Evolutionary conservation across 169 alveolate species (phyloP).

Genomic region (Eimeria sp.): DNA sequence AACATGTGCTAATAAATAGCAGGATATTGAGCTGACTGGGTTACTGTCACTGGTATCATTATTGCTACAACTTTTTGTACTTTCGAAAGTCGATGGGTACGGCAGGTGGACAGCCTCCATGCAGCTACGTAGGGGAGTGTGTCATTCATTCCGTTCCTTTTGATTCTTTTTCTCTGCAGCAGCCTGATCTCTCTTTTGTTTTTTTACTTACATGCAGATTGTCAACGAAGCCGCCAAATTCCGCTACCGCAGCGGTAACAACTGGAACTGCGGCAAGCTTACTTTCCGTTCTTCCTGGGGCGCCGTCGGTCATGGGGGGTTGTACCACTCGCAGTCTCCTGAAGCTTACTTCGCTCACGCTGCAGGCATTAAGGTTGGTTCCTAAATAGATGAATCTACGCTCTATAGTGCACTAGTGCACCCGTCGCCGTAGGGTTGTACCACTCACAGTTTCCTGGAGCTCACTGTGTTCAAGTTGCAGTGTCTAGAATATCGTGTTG

Average conservation of each 20-base stretch:
- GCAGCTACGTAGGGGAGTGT: too few relatives aligned
- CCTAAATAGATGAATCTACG: background rate
- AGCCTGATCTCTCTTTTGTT: too few relatives aligned
- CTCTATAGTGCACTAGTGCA: background rate
- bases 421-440: background rate
- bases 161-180: too few relatives aligned
- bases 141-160: too few relatives aligned
- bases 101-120: too few relatives aligned
- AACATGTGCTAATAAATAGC: too few relatives aligned
- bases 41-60: too few relatives aligned
- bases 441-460: too few relatives aligned
- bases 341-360: conserved; percentile 98
- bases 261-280: conserved; percentile 96
- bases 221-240: conserved; percentile 98
- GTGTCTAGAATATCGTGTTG: background rate
- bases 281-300: conserved; percentile 98
- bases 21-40: too few relatives aligned
- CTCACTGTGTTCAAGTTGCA: background rate
- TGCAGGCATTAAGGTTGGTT: conserved; percentile 94
- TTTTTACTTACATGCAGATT: conserved; percentile 84
- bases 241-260: conserved; percentile 96
- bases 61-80: too few relatives aligned
- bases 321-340: conserved; percentile 97
- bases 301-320: conserved; percentile 99
- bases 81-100: too few relatives aligned